A percentile compares a stretch with the other conserved stretches of the same genome.
phyloP scores from a whole-genome alignment of 805 yeast genomes.

The Cephaloascus fragrans region DNA sequence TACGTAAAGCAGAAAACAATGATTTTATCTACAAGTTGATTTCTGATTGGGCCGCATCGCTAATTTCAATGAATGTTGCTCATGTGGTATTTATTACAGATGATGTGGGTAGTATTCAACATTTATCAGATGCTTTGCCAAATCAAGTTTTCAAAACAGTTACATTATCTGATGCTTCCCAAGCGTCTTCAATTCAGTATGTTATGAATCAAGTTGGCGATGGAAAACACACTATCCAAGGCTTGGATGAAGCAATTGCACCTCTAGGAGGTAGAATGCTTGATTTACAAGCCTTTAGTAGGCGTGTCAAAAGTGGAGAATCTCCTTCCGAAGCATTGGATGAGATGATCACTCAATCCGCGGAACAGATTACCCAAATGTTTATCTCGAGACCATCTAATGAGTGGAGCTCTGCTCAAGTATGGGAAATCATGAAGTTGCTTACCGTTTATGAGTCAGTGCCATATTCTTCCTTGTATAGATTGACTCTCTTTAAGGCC shows the following conservation, averaged over 20 bases:
- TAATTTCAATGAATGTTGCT: constrained; percentile 71
- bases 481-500: constrained; percentile 50
- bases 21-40: constrained; percentile 62
- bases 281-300: constrained; percentile 81
- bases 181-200: constrained; percentile 57
- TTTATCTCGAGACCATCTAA: constrained; percentile 34
- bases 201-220: constrained; percentile 43
- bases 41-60: constrained; percentile 82
- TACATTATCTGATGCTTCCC: constrained; percentile 73
- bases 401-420: constrained; percentile 69
- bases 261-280: constrained; percentile 94
- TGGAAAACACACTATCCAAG: constrained; percentile 5
- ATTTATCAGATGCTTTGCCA: constrained; percentile 66
- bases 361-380: constrained; percentile 81
- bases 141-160: constrained; percentile 76
- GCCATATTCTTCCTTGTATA: constrained; percentile 39
- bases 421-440: constrained; percentile 71
- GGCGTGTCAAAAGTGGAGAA: constrained; percentile 87
- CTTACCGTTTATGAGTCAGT: constrained; percentile 42
- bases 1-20: constrained; percentile 44
- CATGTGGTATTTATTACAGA: constrained; percentile 85
- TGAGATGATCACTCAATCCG: constrained; percentile 76
- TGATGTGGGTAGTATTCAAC: constrained; percentile 68
- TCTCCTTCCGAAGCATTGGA: constrained; percentile 62
- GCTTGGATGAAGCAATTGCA: constrained; percentile 46